phyloP scores from a whole-genome alignment of 2,329 filamentous ascomycete species.

The Aspergillus flavus region DNA sequence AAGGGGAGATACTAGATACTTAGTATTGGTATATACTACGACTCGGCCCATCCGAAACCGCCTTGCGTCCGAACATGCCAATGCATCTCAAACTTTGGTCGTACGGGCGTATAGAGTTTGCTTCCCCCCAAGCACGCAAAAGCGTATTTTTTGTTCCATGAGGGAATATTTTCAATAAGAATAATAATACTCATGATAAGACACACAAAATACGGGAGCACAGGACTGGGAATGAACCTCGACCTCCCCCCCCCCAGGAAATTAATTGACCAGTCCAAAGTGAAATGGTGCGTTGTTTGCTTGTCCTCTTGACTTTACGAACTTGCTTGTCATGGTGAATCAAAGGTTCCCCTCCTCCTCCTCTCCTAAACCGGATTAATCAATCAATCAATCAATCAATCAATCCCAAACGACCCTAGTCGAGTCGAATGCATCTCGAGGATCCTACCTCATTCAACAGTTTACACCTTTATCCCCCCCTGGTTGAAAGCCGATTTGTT shows the following conservation, averaged over 20 bases:
- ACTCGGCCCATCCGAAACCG: neutral
- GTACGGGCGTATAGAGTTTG: neutral
- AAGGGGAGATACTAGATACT: neutral
- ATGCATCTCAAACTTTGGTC: neutral
- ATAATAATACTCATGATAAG: neutral
- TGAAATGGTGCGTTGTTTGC: constrained; percentile 3
- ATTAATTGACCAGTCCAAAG: constrained; percentile 10
- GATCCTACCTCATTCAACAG: neutral
- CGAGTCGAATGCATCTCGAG: neutral
- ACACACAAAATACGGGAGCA: neutral
- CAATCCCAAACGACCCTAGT: neutral
- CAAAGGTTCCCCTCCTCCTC: neutral
- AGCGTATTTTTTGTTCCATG: neutral
- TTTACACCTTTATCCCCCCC: neutral
- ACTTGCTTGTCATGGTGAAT: neutral
- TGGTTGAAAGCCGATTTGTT: constrained; percentile 9
- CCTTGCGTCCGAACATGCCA: neutral
- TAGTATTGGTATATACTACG: neutral
- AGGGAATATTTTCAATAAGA: neutral
- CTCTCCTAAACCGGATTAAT: too few relatives aligned
- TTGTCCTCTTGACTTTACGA: neutral
- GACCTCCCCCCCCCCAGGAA: neutral
- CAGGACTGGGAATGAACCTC: neutral
- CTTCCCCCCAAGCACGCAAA: neutral
- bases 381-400: neutral